Percentiles rank a stretch among this genome's conserved stretches.
Evolutionary conservation across 371 early-diverging fungal genomes (phyloP).

Genomic region (Actinomucor elegans): DNA sequence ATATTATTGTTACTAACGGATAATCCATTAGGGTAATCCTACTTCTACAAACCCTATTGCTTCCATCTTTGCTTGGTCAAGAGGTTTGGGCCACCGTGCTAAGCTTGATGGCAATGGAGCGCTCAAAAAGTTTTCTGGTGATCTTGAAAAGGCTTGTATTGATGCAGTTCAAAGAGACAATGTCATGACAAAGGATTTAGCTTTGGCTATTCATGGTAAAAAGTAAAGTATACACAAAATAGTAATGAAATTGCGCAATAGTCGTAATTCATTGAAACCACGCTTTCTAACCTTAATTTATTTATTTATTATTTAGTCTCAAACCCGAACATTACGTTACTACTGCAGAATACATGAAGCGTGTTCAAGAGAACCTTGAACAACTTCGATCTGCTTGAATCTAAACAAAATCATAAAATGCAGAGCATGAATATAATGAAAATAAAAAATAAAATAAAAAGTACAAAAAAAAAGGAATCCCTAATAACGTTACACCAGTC

Average conservation of each 20-base stretch:
- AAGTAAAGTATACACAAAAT: no score
- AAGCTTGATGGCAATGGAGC: constrained; percentile 84
- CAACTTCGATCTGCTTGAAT: constrained; percentile 12
- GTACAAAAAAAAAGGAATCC: background rate
- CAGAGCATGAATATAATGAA: background rate
- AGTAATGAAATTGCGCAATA: constrained; percentile 15
- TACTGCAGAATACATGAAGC: constrained; percentile 78
- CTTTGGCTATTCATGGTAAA: constrained; percentile 89
- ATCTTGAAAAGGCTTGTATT: constrained; percentile 87
- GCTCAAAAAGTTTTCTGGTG: constrained; percentile 73
- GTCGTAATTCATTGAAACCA: constrained; percentile 1
- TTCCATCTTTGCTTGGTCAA: constrained; percentile 97
- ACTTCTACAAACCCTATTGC: constrained; percentile 97
- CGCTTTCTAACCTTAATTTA: constrained; percentile 5
- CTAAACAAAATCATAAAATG: background rate
- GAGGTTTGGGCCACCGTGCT: constrained; percentile 95
- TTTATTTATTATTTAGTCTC: constrained; percentile 32
- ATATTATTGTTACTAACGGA: no score
- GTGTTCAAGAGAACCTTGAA: constrained; percentile 67
- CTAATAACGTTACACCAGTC: no score
- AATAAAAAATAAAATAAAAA: background rate
- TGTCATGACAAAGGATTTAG: constrained; percentile 97
- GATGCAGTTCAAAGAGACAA: constrained; percentile 84
- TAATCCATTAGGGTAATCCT: no score
- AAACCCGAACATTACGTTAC: constrained; percentile 74